A percentile compares a stretch with the other conserved stretches of the same genome.
phyloP scores from a whole-genome alignment of 1,284 basidiomycete species.

The Earliella scabrosa region DNA sequence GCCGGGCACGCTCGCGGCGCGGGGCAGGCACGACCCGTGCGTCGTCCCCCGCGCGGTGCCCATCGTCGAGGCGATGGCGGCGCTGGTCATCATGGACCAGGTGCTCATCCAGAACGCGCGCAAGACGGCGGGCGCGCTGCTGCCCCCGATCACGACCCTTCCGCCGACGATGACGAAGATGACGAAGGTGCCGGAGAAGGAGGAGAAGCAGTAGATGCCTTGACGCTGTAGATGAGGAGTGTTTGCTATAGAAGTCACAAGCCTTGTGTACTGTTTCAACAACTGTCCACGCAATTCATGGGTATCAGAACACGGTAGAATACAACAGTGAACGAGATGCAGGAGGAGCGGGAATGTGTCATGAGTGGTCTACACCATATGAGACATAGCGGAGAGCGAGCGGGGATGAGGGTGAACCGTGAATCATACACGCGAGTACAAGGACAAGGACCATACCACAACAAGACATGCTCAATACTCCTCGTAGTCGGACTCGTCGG shows the following conservation, averaged over 20 bases:
- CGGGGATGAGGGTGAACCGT: background rate
- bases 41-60: conserved; percentile 98
- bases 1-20: conserved; percentile 84
- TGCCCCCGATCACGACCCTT: conserved; percentile 82
- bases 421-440: background rate
- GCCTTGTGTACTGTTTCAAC: conserved; percentile 10
- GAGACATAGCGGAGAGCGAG: conserved; percentile 1
- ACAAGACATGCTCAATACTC: conserved; percentile 26
- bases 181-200: conserved; percentile 5
- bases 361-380: conserved; percentile 19
- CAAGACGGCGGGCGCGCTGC: conserved; percentile 61
- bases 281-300: background rate
- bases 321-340: conserved; percentile 19
- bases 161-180: conserved; percentile 87
- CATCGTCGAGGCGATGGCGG: conserved; percentile 98
- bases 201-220: conserved; percentile 2
- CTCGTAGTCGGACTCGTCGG: conserved; percentile 41
- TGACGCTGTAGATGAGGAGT: background rate
- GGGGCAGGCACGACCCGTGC: conserved; percentile 96
- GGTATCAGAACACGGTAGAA: conserved; percentile 18
- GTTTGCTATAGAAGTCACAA: background rate
- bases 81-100: conserved; percentile 93
- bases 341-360: background rate
- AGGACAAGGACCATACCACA: background rate
- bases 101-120: conserved; percentile 88